Base-by-base conservation (phyloP, 768 basidiomycete genomes). In the Rhizopogon vulgaris region DNA sequence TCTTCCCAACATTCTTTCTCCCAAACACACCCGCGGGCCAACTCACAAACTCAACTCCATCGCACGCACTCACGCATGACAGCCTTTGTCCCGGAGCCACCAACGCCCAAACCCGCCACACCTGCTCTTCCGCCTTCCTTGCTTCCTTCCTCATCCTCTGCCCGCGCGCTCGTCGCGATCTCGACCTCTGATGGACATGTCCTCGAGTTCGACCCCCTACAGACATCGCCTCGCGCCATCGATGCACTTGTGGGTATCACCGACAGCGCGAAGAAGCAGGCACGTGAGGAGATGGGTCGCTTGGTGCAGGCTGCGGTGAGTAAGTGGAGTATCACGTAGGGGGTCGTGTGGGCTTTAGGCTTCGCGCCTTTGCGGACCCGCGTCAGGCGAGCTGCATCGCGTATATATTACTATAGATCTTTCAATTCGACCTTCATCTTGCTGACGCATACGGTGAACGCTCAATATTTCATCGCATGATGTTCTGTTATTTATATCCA, bases 191-290 rank as follows among this genome's bases (percentile, higher is more conserved):
- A 92, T 58, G 92, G 92, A 0, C 82, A 86, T 58, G 66, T 87
- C n/a, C 75, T 95, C 24, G 84, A 85, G 63, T 93, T 95, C 60
- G 87, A 95, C 58, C 91, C 92, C 8, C 71, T 94, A 39, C 75
- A 77, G 53, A 83, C 87, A 12, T 83, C 85, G 2, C 84, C 90
- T 1, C 75, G 77, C 2, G 75, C 87, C 43, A 69, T 94, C 28
- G 87, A 91, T 60, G 82, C 79, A 30, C 73, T 90, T 7, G 84
- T 88, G 49, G 88, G 87, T 4, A 87, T 92, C 53, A 81, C 86
- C 0, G 81, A 85, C 51, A 86, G 84, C 59, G 87, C 89, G 39
- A 91, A 90, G 76, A 88, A 87, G 62, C 82, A 87, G 57, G 90
- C 87, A 18, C 80, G 79, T 59, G 77, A 81, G 41, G 89, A 91